Percentiles rank a stretch among this genome's conserved stretches.
These are phyloP conservation scores for Spergularia azorica DNA, from an alignment of 179 eudicot genomes.

Conservation along the genomic window DNA sequence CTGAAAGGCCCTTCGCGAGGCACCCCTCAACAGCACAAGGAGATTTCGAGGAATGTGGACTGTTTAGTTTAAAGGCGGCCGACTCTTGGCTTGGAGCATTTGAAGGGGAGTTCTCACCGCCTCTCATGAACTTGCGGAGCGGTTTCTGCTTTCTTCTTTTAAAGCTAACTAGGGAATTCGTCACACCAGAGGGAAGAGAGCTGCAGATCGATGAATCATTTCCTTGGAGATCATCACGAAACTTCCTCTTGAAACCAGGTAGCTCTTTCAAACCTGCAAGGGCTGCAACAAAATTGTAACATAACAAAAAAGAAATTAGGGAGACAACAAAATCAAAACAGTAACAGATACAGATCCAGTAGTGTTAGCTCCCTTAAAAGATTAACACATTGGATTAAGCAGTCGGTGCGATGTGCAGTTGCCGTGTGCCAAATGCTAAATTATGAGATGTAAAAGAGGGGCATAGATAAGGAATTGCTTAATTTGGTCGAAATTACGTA, in stretches of 20 bases:
- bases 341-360: not conserved
- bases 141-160: conserved; percentile 50
- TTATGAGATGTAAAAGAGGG: too few species aligned
- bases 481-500: conserved; percentile 25
- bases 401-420: not conserved
- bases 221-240: conserved; percentile 31
- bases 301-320: not conserved
- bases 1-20: conserved; percentile 69
- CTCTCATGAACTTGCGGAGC: not conserved
- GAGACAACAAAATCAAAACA: not conserved
- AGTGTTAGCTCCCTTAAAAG: not conserved
- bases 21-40: conserved; percentile 74
- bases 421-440: too few species aligned
- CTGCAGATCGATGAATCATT: conserved; percentile 26
- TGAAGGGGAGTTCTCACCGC: conserved; percentile 18
- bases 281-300: conserved; percentile 14
- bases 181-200: conserved; percentile 26
- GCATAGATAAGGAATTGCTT: not conserved
- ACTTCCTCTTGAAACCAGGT: conserved; percentile 83
- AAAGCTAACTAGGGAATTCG: conserved; percentile 20
- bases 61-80: conserved; percentile 34
- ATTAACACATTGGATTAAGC: not conserved
- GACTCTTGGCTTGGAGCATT: conserved; percentile 30
- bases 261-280: conserved; percentile 67
- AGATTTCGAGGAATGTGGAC: conserved; percentile 44